Conservation (phyloP, 352 stramenopile species). For the Aphanomyces astaci region DNA sequence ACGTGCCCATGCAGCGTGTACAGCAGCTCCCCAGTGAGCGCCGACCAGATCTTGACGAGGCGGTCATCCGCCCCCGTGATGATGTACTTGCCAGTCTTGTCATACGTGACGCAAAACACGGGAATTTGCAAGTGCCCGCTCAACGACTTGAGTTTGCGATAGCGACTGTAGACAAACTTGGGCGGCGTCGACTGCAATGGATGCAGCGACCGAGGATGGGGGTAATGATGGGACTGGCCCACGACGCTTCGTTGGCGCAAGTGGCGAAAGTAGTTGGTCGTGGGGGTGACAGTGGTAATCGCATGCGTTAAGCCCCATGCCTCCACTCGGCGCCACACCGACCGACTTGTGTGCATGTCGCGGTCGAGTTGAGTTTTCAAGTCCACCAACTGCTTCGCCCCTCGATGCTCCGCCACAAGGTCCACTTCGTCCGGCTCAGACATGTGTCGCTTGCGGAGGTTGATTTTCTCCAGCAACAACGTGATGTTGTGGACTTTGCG, state of each 20-base stretch:
- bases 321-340: constrained; percentile 20
- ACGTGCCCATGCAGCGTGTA: constrained; percentile 81
- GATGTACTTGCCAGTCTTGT: constrained; percentile 92
- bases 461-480: constrained; percentile 10
- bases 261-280: constrained; percentile 45
- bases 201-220: neutral
- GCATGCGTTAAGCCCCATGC: constrained; percentile 42
- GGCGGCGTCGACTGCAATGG: constrained; percentile 33
- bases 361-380: neutral
- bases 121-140: constrained; percentile 91
- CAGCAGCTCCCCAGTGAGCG: constrained; percentile 70
- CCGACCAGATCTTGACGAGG: constrained; percentile 95
- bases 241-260: constrained; percentile 46
- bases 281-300: constrained; percentile 31
- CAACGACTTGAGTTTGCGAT: constrained; percentile 76
- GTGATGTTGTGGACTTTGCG: constrained; percentile 8
- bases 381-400: constrained; percentile 16
- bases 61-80: constrained; percentile 96
- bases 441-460: constrained; percentile 13
- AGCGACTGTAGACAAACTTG: constrained; percentile 65
- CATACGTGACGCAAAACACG: constrained; percentile 94
- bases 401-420: constrained; percentile 14
- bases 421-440: constrained; percentile 14
- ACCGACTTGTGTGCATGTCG: neutral
- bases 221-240: constrained; percentile 24